Percentiles rank a stretch among this genome's conserved stretches.
phyloP scores from a whole-genome alignment of 495 filamentous ascomycete species.

The Annulohypoxylon moriforme region DNA sequence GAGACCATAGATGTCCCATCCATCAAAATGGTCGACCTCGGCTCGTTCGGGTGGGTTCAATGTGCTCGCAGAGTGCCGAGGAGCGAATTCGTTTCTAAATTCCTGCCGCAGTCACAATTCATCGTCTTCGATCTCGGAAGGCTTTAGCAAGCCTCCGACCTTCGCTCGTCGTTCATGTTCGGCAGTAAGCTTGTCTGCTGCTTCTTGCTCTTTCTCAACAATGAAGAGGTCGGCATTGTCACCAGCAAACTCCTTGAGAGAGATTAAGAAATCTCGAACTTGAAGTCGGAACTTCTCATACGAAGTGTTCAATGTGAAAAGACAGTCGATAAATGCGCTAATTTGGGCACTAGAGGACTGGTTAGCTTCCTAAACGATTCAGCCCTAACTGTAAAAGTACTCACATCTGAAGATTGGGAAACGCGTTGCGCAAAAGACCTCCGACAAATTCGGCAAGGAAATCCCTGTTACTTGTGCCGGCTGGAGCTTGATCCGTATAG shows the following conservation, averaged over 20 bases:
- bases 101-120: slow-evolving; percentile 87
- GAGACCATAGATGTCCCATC: slow-evolving; percentile 65
- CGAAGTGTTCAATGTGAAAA: slow-evolving; percentile 84
- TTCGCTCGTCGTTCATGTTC: slow-evolving; percentile 91
- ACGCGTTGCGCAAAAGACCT: slow-evolving; percentile 87
- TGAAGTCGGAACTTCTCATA: slow-evolving; percentile 91
- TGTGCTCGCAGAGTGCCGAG: slow-evolving; percentile 42
- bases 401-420: slow-evolving; percentile 91
- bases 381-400: slow-evolving; percentile 48
- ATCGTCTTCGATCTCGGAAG: slow-evolving; percentile 93
- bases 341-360: slow-evolving; percentile 76
- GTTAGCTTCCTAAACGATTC: slow-evolving; percentile 51
- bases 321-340: slow-evolving; percentile 82
- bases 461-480: slow-evolving; percentile 86
- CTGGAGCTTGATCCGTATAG: slow-evolving; percentile 81
- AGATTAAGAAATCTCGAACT: slow-evolving; percentile 96
- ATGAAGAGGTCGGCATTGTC: slow-evolving; percentile 94
- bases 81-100: slow-evolving; percentile 68
- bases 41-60: slow-evolving; percentile 18
- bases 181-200: slow-evolving; percentile 78
- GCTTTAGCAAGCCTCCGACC: slow-evolving; percentile 91
- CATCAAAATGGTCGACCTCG: slow-evolving; percentile 55
- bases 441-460: slow-evolving; percentile 89
- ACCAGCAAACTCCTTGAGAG: slow-evolving; percentile 94
- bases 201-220: slow-evolving; percentile 89